Evolutionary conservation across 495 filamentous ascomycete species (phyloP).

Genomic region (Cetradonia linearis): DNA sequence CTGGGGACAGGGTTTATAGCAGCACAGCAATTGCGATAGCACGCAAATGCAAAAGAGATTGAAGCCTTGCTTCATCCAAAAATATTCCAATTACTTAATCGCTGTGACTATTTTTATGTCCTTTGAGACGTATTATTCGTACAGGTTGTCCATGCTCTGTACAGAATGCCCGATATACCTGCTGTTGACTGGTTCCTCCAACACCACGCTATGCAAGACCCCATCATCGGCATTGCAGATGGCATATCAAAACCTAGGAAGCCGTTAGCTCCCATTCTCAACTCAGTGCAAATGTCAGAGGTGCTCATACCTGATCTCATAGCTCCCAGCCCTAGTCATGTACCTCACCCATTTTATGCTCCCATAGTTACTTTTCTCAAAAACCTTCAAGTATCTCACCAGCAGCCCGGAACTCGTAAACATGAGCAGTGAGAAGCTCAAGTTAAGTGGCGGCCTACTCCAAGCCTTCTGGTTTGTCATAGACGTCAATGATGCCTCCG

Average conservation of each 20-base stretch:
- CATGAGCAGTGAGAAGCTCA: constrained; percentile 93
- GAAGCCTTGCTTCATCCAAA: background rate
- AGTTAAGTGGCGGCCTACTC: constrained; percentile 82
- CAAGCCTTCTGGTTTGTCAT: constrained; percentile 99
- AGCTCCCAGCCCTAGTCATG: constrained; percentile 81
- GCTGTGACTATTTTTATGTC: background rate
- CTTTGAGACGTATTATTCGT: background rate
- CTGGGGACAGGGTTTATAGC: constrained; percentile 6
- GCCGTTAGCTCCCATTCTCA: background rate
- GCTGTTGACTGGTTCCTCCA: constrained; percentile 6
- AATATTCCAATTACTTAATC: background rate
- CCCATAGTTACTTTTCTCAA: constrained; percentile 98
- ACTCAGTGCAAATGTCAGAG: constrained; percentile 8
- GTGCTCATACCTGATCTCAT: constrained; percentile 42
- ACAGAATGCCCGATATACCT: background rate
- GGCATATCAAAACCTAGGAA: constrained; percentile 15
- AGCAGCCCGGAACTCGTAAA: constrained; percentile 89
- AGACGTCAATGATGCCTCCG: constrained; percentile 82
- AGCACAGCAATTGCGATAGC: constrained; percentile 4
- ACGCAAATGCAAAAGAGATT: constrained; percentile 6
- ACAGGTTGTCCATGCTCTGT: background rate
- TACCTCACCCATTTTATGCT: constrained; percentile 99
- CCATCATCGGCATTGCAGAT: background rate
- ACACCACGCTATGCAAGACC: constrained; percentile 22
- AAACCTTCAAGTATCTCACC: constrained; percentile 95